These are phyloP conservation scores for Trametes gibbosa DNA, from an alignment of 768 basidiomycete genomes.

Conservation along the genomic window DNA sequence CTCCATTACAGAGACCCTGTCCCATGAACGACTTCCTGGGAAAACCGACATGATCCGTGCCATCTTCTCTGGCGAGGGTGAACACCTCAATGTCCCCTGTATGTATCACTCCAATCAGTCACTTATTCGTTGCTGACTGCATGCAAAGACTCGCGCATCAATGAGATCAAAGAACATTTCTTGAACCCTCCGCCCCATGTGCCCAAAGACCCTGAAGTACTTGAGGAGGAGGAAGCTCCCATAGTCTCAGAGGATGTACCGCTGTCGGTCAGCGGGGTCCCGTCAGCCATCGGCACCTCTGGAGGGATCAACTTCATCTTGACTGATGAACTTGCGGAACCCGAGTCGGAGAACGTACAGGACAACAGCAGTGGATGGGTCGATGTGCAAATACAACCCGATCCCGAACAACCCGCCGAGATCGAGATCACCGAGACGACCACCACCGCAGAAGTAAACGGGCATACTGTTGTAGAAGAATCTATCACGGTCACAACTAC, in stretches of 20 bases:
- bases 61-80: conserved; percentile 56
- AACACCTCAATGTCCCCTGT: conserved; percentile 66
- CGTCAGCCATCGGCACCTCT: conserved; percentile 38
- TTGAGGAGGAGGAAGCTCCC: not conserved
- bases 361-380: conserved; percentile 45
- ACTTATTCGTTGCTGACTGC: not conserved
- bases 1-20: conserved; percentile 49
- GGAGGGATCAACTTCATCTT: conserved; percentile 79
- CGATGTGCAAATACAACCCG: conserved; percentile 22
- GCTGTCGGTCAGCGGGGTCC: conserved; percentile 39
- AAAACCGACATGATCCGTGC: conserved; percentile 53
- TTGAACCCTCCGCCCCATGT: conserved; percentile 43
- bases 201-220: not conserved
- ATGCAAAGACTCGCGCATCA: conserved; percentile 54
- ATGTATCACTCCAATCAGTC: conserved; percentile 26
- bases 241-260: not conserved
- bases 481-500: conserved; percentile 22
- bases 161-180: conserved; percentile 53
- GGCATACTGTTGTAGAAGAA: conserved; percentile 27
- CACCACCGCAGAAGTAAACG: conserved; percentile 21
- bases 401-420: conserved; percentile 19
- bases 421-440: conserved; percentile 24
- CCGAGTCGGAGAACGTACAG: conserved; percentile 1
- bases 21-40: conserved; percentile 50
- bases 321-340: conserved; percentile 66